Conservation (phyloP, 106 monocot species). For the Triglochin maritima region DNA sequence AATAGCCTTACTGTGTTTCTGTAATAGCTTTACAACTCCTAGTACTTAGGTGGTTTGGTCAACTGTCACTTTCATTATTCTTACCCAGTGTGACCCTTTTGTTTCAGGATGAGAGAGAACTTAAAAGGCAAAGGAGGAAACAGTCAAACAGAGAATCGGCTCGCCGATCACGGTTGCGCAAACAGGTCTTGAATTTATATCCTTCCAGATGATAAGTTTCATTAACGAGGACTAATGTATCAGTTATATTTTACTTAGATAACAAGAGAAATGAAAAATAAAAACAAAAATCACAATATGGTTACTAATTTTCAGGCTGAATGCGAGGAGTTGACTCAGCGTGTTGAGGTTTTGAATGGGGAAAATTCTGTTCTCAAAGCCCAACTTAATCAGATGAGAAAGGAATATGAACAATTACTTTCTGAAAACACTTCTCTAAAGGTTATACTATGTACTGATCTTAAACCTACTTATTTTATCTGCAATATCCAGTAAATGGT, state of each 20-base stretch:
- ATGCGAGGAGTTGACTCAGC: constrained; percentile 68
- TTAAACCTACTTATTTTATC: background rate
- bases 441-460: background rate
- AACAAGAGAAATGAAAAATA: background rate
- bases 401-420: constrained; percentile 20
- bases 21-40: no score
- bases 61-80: background rate
- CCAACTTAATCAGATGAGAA: constrained; percentile 15
- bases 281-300: background rate
- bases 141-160: constrained; percentile 92
- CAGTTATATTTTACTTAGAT: background rate
- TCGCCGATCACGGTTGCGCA: constrained; percentile 74
- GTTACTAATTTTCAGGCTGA: constrained; percentile 40
- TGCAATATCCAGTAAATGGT: background rate
- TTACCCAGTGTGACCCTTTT: background rate
- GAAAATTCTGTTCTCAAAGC: constrained; percentile 56
- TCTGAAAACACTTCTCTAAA: constrained; percentile 20
- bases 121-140: constrained; percentile 75
- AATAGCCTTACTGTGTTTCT: no score
- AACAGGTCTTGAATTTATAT: constrained; percentile 42
- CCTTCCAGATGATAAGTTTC: no score
- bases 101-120: constrained; percentile 77
- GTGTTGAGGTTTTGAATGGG: constrained; percentile 51
- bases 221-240: background rate
- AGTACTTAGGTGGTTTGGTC: no score